phyloP scores from a whole-genome alignment of 495 filamentous ascomycete genomes.

The Hypoxylon lienhwacheense region DNA sequence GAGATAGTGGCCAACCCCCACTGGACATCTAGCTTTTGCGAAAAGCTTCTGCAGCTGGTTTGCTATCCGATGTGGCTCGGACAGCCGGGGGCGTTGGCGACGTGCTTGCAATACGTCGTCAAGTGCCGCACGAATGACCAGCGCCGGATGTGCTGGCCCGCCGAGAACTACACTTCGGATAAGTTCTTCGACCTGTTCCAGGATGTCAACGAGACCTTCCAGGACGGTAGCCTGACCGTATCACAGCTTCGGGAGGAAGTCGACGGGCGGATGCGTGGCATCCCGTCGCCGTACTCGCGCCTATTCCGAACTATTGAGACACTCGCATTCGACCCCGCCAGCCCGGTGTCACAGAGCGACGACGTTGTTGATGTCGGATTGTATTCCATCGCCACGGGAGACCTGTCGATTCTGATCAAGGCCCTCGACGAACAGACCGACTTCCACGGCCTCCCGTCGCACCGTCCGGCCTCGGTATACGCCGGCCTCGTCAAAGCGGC shows the following conservation, averaged over 20 bases:
- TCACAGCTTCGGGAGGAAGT: background rate
- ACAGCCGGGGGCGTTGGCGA: constrained; percentile 2
- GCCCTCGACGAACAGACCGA: background rate
- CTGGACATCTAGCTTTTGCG: constrained; percentile 2
- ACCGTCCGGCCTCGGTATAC: background rate
- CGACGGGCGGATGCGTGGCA: background rate
- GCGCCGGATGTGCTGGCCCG: constrained; percentile 7
- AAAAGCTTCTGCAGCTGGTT: background rate
- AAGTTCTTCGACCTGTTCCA: constrained; percentile 9
- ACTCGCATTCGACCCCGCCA: background rate
- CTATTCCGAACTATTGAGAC: constrained; percentile 2
- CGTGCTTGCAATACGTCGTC: constrained; percentile 9
- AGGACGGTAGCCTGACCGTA: constrained; percentile 4
- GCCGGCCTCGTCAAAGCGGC: background rate
- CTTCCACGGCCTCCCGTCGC: background rate
- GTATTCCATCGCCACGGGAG: background rate
- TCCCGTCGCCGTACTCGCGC: constrained; percentile 10
- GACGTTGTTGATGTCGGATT: background rate
- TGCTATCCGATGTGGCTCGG: constrained; percentile 1
- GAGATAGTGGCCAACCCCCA: background rate
- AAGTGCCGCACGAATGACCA: constrained; percentile 13
- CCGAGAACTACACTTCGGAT: background rate
- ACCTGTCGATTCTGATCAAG: background rate
- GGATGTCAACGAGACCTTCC: background rate
- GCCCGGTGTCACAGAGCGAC: background rate